These are phyloP conservation scores for Akanthomyces muscarius DNA, from an alignment of 2,329 filamentous ascomycete genomes.

Conservation along the genomic window DNA sequence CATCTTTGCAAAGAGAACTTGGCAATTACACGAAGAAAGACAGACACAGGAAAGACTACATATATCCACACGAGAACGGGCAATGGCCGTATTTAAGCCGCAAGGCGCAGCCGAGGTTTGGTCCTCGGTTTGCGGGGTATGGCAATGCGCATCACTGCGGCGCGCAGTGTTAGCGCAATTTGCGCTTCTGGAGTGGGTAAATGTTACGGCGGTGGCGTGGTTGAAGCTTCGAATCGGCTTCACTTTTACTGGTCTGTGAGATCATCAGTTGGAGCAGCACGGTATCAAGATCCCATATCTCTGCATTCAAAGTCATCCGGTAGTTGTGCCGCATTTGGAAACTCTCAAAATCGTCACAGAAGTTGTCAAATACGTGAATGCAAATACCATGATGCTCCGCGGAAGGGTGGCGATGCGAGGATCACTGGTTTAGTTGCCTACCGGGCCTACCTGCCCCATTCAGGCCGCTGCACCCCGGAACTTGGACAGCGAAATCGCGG, in stretches of 20 bases:
- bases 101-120: constrained; percentile 4
- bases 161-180: neutral
- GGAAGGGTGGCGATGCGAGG: neutral
- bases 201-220: neutral
- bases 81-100: neutral
- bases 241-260: too few relatives aligned
- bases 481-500: neutral
- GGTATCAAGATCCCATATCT: too few relatives aligned
- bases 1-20: neutral
- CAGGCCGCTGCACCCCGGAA: neutral
- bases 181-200: neutral
- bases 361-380: neutral
- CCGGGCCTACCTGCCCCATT: neutral
- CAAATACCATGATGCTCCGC: neutral
- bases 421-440: neutral
- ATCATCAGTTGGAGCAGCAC: too few relatives aligned
- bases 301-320: too few relatives aligned
- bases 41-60: neutral
- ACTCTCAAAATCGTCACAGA: too few relatives aligned
- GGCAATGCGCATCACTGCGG: neutral
- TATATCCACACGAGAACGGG: neutral
- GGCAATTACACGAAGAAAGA: neutral
- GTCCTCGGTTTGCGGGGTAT: constrained; percentile 6
- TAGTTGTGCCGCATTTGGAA: too few relatives aligned
- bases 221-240: neutral